These are phyloP conservation scores for Talaromyces liani DNA, from an alignment of 495 filamentous ascomycete genomes.

Conservation along the genomic window DNA sequence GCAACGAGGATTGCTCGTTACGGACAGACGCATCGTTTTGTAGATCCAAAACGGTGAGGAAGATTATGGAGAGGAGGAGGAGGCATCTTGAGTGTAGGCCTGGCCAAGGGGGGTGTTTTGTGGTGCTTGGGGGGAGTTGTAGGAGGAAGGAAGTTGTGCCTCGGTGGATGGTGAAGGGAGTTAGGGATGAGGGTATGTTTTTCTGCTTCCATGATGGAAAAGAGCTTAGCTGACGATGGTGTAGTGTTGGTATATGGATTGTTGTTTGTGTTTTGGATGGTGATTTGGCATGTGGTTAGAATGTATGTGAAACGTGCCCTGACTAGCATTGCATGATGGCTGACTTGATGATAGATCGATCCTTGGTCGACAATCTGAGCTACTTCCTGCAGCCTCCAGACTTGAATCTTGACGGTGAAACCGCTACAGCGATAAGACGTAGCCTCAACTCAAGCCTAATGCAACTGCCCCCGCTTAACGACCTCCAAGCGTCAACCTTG, in stretches of 20 bases:
- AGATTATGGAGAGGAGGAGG: conserved; percentile 36
- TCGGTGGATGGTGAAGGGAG: conserved; percentile 19
- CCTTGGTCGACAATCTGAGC: not conserved
- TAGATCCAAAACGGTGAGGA: conserved; percentile 25
- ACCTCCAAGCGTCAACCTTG: not conserved
- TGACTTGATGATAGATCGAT: not conserved
- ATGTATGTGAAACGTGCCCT: not conserved
- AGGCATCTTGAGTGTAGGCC: conserved; percentile 33
- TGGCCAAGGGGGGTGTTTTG: conserved; percentile 23
- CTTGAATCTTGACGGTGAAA: not conserved
- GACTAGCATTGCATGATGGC: not conserved
- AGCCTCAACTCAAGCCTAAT: no score
- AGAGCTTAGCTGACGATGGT: not conserved
- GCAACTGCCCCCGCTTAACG: no score
- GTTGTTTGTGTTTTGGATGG: conserved; percentile 1
- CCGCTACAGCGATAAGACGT: no score
- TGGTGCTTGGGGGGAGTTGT: conserved; percentile 31
- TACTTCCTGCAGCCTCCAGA: not conserved
- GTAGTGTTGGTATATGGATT: not conserved
- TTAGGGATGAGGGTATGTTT: conserved; percentile 1
- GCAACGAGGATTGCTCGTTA: conserved; percentile 40
- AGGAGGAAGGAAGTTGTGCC: conserved; percentile 23
- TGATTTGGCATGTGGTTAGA: not conserved
- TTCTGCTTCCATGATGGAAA: not conserved
- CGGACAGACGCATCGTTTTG: conserved; percentile 38